Base-by-base conservation (phyloP, 2,329 filamentous ascomycete genomes). In the Pseudomassariella vexata region DNA sequence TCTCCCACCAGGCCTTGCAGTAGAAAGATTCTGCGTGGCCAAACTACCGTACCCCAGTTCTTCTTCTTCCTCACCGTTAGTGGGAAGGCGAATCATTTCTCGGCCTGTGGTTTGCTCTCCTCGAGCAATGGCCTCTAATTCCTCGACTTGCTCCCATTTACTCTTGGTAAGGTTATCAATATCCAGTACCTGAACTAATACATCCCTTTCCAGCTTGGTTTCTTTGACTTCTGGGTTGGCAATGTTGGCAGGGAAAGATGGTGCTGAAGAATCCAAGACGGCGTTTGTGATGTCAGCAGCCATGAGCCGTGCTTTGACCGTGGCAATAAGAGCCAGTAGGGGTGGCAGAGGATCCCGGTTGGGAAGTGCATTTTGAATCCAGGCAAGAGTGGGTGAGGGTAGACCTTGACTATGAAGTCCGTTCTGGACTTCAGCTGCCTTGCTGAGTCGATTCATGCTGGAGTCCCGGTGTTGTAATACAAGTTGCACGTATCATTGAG, bases 71-170 rank as follows among this genome's bases (percentile, higher is more conserved):
- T 57, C 56, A 8, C 41, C 48, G 9, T 35, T 35, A 1, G 54
- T 54, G 3, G 60, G 58, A 19, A 92, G 73, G 3, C 90, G 73
- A 12, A 96, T 77, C 19, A 98, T 77, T 54, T 95, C 84, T 8
- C 88, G 65, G 0, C 92, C 92, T 24, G 77, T 73, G 1, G 73
- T 85, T 42, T 67, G 74, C 60, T 90, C 85, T 1, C 85, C 85
- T 9, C 83, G 70, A 48, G 82, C 78, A 26, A 79, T 66, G 25
- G 79, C 73, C 56, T 90, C 85, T 6, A 92, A 76, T 20, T 80
- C 78, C 55, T 95, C 87, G 19, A 95, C 73, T 56, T 95, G 87
- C 42, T 86, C 82, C 86, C 89, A 94, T 31, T 83, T 73, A 46
- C 82, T 87, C 32, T 74, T 70, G 3, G 80, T 73, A 14, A 96